Percentiles rank a stretch among this genome's conserved stretches.
Conservation (phyloP, 2,329 filamentous ascomycete species). For the Aschersonia sp. region DNA sequence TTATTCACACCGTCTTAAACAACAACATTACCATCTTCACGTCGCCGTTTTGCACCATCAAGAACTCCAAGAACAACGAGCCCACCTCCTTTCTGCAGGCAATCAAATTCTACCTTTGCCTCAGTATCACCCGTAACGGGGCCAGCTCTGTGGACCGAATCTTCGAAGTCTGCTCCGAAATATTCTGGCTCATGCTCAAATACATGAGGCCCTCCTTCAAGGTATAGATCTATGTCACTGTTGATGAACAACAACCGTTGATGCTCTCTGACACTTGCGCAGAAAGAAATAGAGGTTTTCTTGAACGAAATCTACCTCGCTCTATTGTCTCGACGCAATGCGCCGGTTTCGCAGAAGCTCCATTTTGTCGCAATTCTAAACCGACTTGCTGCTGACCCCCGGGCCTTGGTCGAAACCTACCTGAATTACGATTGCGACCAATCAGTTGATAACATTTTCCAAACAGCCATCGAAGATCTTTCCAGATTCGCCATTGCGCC, state of each 20-base stretch:
- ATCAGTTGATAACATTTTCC: constrained; percentile 93
- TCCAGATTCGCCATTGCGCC: constrained; percentile 74
- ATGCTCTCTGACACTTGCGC: constrained; percentile 12
- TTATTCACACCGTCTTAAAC: constrained; percentile 89
- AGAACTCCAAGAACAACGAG: constrained; percentile 76
- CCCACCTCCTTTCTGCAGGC: constrained; percentile 86
- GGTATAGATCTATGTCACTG: constrained; percentile 27
- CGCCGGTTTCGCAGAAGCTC: constrained; percentile 80
- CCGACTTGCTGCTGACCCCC: constrained; percentile 70
- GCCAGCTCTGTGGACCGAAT: constrained; percentile 84
- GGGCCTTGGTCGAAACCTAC: constrained; percentile 86
- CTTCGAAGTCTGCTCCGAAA: constrained; percentile 91
- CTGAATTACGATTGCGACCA: constrained; percentile 97
- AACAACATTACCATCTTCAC: constrained; percentile 87
- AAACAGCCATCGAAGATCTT: constrained; percentile 85
- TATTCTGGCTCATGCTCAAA: constrained; percentile 96
- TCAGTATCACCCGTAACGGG: constrained; percentile 89
- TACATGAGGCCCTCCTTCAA: constrained; percentile 89
- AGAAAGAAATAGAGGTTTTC: constrained; percentile 97
- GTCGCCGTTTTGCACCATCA: constrained; percentile 83
- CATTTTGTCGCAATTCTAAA: constrained; percentile 81
- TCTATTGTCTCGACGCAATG: constrained; percentile 75
- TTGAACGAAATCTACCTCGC: constrained; percentile 94
- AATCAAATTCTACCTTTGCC: constrained; percentile 90
- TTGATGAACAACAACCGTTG: too few species aligned